These are phyloP conservation scores for Xylariaceae sp. DNA, from an alignment of 2,329 filamentous ascomycete species.

Conservation along the genomic window DNA sequence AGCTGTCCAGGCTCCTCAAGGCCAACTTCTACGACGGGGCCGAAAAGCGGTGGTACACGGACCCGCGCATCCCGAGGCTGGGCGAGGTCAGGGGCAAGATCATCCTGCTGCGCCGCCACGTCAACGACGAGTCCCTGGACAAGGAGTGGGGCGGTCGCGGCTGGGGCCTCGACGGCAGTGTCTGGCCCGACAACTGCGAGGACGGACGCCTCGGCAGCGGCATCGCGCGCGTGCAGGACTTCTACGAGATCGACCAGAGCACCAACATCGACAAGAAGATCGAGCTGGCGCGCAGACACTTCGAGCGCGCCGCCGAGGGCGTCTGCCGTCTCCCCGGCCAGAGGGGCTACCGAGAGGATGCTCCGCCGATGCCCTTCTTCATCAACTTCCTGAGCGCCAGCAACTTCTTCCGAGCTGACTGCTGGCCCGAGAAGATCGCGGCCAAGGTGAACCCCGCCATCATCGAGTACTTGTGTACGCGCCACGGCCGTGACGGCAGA, in stretches of 20 bases:
- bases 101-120: slow-evolving; percentile 77
- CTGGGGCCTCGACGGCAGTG: slow-evolving; percentile 55
- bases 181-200: slow-evolving; percentile 85
- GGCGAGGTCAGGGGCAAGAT: slow-evolving; percentile 77
- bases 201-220: slow-evolving; percentile 66
- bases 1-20: slow-evolving; percentile 68
- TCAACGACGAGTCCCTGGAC: slow-evolving; percentile 51
- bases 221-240: slow-evolving; percentile 83
- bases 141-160: slow-evolving; percentile 45
- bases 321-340: slow-evolving; percentile 40
- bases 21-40: slow-evolving; percentile 61
- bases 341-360: slow-evolving; percentile 20
- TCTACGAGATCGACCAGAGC: slow-evolving; percentile 77
- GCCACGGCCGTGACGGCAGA: slow-evolving; percentile 48
- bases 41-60: slow-evolving; percentile 65
- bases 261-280: slow-evolving; percentile 79
- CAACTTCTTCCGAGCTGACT: slow-evolving; percentile 88
- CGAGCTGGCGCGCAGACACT: slow-evolving; percentile 63
- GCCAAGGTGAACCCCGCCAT: slow-evolving; percentile 78
- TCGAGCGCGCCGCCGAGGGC: slow-evolving; percentile 62
- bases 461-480: slow-evolving; percentile 55
- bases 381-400: slow-evolving; percentile 87
- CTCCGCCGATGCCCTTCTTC: slow-evolving; percentile 58
- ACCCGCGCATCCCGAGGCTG: slow-evolving; percentile 69
- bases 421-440: slow-evolving; percentile 92